phyloP scores from a whole-genome alignment of 2,329 filamentous ascomycete genomes.

The Paracoccidioides brasiliensis region DNA sequence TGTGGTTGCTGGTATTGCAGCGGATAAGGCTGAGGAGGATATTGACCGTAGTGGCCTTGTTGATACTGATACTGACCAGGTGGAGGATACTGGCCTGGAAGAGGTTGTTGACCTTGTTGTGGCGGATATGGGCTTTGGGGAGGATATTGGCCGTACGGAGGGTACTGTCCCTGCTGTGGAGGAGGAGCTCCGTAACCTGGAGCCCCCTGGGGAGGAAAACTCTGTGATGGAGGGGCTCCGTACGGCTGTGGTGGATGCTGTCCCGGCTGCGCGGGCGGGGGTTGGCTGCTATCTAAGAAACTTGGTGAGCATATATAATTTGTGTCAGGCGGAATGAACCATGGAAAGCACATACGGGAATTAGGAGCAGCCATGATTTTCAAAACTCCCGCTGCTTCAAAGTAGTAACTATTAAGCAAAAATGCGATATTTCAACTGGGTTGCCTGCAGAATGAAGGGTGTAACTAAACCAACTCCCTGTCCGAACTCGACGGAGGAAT shows the following conservation, averaged over 20 bases:
- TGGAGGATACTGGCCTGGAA: slow-evolving; percentile 9
- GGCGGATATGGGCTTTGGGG: slow-evolving; percentile 4
- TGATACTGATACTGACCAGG: slow-evolving; percentile 8
- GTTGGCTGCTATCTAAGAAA: background rate
- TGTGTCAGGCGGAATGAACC: background rate
- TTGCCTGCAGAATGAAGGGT: too few species aligned
- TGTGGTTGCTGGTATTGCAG: slow-evolving; percentile 1
- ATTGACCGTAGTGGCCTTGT: slow-evolving; percentile 2
- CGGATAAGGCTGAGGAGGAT: slow-evolving; percentile 2
- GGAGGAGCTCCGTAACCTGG: background rate
- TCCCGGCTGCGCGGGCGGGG: background rate
- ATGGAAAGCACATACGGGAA: background rate
- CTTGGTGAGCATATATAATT: background rate
- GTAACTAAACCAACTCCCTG: too few species aligned
- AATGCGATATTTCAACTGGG: too few species aligned
- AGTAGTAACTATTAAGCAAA: too few species aligned
- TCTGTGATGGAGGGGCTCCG: background rate
- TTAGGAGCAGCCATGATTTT: background rate
- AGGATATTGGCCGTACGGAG: background rate
- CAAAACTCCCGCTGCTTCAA: too few species aligned
- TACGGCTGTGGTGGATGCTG: background rate
- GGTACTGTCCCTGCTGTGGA: background rate
- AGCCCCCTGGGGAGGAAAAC: background rate
- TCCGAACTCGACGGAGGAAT: too few species aligned
- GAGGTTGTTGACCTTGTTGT: slow-evolving; percentile 6